Conservation (phyloP, 2,329 filamentous ascomycete genomes). For the Paramyrothecium sp. region DNA sequence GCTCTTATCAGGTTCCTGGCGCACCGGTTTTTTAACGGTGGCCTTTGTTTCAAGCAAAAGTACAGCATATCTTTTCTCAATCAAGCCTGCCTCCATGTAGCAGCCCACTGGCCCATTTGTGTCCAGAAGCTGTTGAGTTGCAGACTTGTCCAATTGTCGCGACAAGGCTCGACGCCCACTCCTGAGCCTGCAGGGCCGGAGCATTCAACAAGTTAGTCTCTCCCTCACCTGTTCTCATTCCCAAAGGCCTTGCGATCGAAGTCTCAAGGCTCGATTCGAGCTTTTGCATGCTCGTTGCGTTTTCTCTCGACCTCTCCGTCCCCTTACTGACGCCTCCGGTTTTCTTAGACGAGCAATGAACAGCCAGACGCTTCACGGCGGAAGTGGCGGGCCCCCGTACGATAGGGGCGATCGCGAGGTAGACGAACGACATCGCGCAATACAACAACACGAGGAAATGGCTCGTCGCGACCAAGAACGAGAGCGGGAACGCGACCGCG, state of each 20-base stretch:
- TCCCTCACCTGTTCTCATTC: not conserved
- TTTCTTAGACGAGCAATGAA: conserved; percentile 39
- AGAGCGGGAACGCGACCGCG: conserved; percentile 58
- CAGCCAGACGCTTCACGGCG: conserved; percentile 41
- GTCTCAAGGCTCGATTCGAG: no score
- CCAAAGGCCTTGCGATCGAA: not conserved
- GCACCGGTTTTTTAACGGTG: not conserved
- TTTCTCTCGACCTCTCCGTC: not conserved
- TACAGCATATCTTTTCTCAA: no score
- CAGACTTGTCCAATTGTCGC: conserved; percentile 19
- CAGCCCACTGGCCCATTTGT: conserved; percentile 26
- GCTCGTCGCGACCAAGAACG: conserved; percentile 42
- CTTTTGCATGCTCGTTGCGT: no score
- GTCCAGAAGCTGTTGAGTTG: conserved; percentile 34
- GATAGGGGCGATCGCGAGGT: conserved; percentile 46
- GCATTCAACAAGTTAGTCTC: not conserved
- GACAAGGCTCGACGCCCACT: conserved; percentile 12
- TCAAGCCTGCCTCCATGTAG: conserved; percentile 32
- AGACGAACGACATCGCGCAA: conserved; percentile 45
- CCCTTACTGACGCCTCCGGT: not conserved
- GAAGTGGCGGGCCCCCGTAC: conserved; percentile 37
- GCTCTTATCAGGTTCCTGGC: conserved; percentile 6
- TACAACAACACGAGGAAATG: conserved; percentile 48
- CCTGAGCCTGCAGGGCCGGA: conserved; percentile 6
- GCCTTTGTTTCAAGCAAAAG: not conserved